Evolutionary conservation across 495 filamentous ascomycete species (phyloP), one percentile per base, ranked within the genome.

Genomic region (Xylaria grammica): DNA sequence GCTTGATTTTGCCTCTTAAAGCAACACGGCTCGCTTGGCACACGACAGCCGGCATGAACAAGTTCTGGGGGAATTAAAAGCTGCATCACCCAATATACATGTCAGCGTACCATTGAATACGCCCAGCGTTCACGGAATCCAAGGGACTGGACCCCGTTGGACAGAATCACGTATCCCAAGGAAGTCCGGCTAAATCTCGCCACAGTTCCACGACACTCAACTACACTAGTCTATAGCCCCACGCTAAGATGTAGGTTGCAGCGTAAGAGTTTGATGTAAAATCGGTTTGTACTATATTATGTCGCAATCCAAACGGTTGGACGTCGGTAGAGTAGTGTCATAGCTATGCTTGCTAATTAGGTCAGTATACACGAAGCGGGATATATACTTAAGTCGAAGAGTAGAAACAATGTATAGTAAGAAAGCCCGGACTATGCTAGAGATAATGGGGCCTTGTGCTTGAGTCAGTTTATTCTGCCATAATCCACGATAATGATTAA

Each of bases 261-360:
- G 24, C 15, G 15, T 50, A 26, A 29, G n/a, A 46, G n/a, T 1
- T 15, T 50, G 11, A 50, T 50, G 15, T 24, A 50, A 26, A 27
- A 50, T 50, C 22, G 50, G 27, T 30, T 52, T 52, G 50, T 52
- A 29, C 3, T n/a, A 22, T 53, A 29, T 10, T n/a, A 22, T 53
- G 11, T 36, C 51, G 27, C 0, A 24, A 53, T 15, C 19, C 51
- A 29, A 34, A 13, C 8, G n/a, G 13, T 50, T 26, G 26, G 15
- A 4, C 4, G 30, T 51, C 19, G 32, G 32, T 36, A 36, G 50
- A 30, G 26, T 17, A 10, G 11, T 5, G 24, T 3, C 49, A 19
- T 51, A 15, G 44, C 5, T 26, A 9, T 26, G 45, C 20, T 50
- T 15, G n/a, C 13, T 15, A 20, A 5, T 1, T 49, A 49, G 11